Base-by-base conservation (phyloP, 2,329 filamentous ascomycete species). In the Aspergillus felis region DNA sequence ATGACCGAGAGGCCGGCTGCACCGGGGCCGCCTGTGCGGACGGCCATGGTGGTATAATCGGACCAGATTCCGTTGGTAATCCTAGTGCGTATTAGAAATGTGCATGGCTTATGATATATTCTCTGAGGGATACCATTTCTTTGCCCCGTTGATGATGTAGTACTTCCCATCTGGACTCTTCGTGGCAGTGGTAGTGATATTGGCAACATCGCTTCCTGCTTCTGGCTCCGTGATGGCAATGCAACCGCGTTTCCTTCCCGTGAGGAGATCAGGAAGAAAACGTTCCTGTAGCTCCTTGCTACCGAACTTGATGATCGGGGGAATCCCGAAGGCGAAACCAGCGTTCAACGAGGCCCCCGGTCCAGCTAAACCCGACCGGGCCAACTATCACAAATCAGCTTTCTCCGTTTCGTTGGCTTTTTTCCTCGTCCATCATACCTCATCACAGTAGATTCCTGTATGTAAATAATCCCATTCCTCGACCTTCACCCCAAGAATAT, bases 161-260 rank as follows among this genome's bases (percentile, higher is more conserved):
- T 84, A 76, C 68, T 85, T 86, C 10, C 88, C 87, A 66, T 88
- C 85, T 0, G 77, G 67, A 6, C 79, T 82, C 70, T 85, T 87
- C 3, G 72, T 77, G 1, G 88, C 89, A 0, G 84, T 88, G 0
- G 88, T 91, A 3, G 81, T 80, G 62, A 91, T 88, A 65, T 87
- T 88, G 6, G 87, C 87, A 1, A 92, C 89, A 68, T 92, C 89
- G 53, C 82, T 86, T 0, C 89, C 89, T 0, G 88, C 88, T 53
- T 84, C 85, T 0, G 89, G 89, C 69, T 92, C 89, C 0, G 89
- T 92, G 65, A 92, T 91, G 9, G 89, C 89, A 63, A 92, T 91
- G 66, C 89, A 92, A 14, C 80, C 80, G 46, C 88, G 79, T 74
- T 86, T 90, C 68, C 80, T 81, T 6, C 87, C 87, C 0, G 81